phyloP scores from a whole-genome alignment of 2,329 filamentous ascomycete species.

The Rasamsonia emersonii region DNA sequence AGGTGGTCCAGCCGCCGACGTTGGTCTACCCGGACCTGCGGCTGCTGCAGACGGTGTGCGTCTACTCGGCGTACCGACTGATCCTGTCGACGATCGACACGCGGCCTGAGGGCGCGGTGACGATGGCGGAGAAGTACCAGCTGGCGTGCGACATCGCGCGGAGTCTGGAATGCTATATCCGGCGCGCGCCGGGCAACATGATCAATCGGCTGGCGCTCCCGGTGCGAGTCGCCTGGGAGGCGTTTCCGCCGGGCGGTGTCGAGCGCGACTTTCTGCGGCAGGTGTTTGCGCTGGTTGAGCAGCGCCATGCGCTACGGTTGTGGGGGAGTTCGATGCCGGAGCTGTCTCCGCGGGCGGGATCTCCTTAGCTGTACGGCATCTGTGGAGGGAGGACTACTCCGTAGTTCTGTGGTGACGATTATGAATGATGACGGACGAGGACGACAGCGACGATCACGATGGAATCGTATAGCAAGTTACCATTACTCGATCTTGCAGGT shows the following conservation, averaged over 20 bases:
- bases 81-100: constrained; percentile 27
- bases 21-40: constrained; percentile 28
- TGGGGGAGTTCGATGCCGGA: constrained; percentile 30
- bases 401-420: neutral
- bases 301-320: constrained; percentile 24
- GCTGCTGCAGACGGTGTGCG: constrained; percentile 28
- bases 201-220: constrained; percentile 31
- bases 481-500: too few relatives aligned
- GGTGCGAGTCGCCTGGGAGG: constrained; percentile 30
- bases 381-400: too few relatives aligned
- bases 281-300: constrained; percentile 26
- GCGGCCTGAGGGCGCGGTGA: constrained; percentile 20
- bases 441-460: too few relatives aligned
- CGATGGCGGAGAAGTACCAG: constrained; percentile 23
- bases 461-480: too few relatives aligned
- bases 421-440: constrained; percentile 1
- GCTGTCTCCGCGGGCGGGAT: constrained; percentile 20
- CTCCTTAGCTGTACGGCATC: too few relatives aligned
- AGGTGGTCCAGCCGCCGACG: constrained; percentile 19
- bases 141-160: constrained; percentile 29
- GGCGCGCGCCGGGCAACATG: constrained; percentile 29
- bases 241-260: constrained; percentile 22
- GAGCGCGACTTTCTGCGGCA: constrained; percentile 25
- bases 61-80: constrained; percentile 25
- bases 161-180: constrained; percentile 27